phyloP scores from a whole-genome alignment of 2,329 filamentous ascomycete genomes.

The Byssoonygena ceratinophila region DNA sequence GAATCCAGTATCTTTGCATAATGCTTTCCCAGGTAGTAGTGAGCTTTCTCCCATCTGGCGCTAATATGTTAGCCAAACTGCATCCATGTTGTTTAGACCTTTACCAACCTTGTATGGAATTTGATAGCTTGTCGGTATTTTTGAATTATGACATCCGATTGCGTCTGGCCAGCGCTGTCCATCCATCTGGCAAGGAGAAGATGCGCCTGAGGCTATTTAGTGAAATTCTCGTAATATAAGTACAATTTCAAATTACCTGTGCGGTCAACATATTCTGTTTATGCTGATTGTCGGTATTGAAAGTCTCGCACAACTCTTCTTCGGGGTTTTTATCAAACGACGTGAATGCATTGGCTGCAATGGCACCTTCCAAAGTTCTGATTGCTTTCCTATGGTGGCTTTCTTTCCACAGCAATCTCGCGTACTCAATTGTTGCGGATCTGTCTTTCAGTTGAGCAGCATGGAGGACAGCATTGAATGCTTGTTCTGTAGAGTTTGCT shows the following conservation, averaged over 20 bases:
- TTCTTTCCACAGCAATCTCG: conserved; percentile 83
- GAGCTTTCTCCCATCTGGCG: conserved; percentile 79
- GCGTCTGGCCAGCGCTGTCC: conserved; percentile 85
- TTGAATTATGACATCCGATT: conserved; percentile 64
- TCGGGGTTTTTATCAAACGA: conserved; percentile 31
- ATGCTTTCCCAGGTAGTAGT: conserved; percentile 92
- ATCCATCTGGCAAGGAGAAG: conserved; percentile 93
- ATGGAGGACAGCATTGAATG: conserved; percentile 86
- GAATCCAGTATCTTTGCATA: conserved; percentile 94
- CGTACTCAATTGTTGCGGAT: conserved; percentile 87
- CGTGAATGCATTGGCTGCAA: conserved; percentile 67
- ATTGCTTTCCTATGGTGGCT: conserved; percentile 92
- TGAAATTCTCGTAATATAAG: neutral
- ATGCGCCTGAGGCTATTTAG: conserved; percentile 50
- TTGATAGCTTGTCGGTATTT: conserved; percentile 67
- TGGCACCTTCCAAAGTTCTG: conserved; percentile 76
- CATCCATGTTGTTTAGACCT: neutral
- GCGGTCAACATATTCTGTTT: conserved; percentile 44
- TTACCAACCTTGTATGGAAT: conserved; percentile 29
- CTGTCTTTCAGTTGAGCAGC: conserved; percentile 75
- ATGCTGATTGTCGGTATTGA: conserved; percentile 30
- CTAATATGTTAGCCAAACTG: conserved; percentile 10
- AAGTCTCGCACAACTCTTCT: conserved; percentile 30
- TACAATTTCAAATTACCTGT: conserved; percentile 25
- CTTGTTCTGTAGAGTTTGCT: conserved; percentile 69